Base-by-base conservation (phyloP, 129 eudicot species). In the Centella asiatica region DNA sequence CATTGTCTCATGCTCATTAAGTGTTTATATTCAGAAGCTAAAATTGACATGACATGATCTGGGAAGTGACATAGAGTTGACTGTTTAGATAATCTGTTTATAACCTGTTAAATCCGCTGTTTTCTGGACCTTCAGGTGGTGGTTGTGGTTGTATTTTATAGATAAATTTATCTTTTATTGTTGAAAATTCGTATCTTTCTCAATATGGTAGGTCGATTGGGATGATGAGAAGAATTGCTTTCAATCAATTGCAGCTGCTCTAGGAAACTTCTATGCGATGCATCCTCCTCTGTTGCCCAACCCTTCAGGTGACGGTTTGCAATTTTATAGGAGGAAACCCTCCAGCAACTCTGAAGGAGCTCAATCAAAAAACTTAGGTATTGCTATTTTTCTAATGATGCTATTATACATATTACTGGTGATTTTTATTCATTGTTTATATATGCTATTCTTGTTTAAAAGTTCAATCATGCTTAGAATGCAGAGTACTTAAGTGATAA, bases 231-330 rank as follows among this genome's bases (percentile, higher is more conserved):
- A 81, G 74, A 56, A 34, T 55, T 93, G 99, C 80, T 80, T 93
- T 53, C 95, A 93, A 69, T 73, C 96, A 22, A 80, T 93, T 66
- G 85, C 99, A 64, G 99, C 99, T 68, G 89, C 96, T 67, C 78
- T 93, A 61, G 99, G 86, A 25, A 83, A 93, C 79, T 93, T 93
- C 57, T 93, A 93, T 52, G 99, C 96, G 12, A 68, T 93, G 77
- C 95, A 87, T 82, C 92, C 99, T 33, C 99, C 99, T 44, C 62
- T 87, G 57, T 72, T 93, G 74, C 99, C 96, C 46, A 93, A 93
- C 76, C 99, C 99, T 50, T 80, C 95, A 1, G 89, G 88, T 28
- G 96, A 85, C 47, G 81, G 81, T 70, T 37, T 77, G 46, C 67
- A 85, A 48, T 81, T 80, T 60, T 93, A 93, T 62, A 88, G 66